Evolutionary conservation across 306 rosid genomes (phyloP).

Genomic region (Rosa chinensis): DNA sequence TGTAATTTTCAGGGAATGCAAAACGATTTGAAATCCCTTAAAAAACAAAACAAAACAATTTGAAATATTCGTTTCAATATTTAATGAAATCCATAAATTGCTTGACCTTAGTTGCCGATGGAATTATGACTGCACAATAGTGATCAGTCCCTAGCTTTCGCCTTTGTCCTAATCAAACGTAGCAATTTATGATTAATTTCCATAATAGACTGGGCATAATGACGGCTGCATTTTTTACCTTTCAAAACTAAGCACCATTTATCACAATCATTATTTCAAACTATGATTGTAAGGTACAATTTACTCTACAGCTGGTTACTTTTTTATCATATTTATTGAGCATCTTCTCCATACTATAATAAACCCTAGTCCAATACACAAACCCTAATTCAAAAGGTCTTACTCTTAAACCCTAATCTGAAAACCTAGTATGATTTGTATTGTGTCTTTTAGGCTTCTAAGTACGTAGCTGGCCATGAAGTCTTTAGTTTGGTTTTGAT

Average conservation of each 20-base stretch:
- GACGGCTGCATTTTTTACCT: conserved; percentile 4
- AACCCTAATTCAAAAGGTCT: background rate
- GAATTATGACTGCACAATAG: background rate
- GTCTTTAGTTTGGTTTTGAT: too few species aligned
- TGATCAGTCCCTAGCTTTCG: background rate
- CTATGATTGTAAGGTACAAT: background rate
- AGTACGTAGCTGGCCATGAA: too few species aligned
- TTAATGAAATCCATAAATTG: background rate
- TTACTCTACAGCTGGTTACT: background rate
- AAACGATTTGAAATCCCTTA: background rate
- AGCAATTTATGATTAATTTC: background rate
- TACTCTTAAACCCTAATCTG: background rate
- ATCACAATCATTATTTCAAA: background rate
- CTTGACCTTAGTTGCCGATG: background rate
- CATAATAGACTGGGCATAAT: conserved; percentile 3
- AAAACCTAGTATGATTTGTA: background rate
- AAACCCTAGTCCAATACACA: background rate
- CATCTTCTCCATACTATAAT: background rate
- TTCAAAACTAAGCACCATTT: background rate
- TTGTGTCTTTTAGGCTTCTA: too few species aligned
- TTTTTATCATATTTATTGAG: background rate
- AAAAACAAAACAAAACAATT: background rate
- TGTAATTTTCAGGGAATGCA: conserved; percentile 24
- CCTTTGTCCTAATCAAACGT: conserved; percentile 14
- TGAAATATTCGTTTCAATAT: conserved; percentile 15